Conservation (phyloP, 371 early-diverging fungal genomes). For the Apophysomyces elegans region DNA sequence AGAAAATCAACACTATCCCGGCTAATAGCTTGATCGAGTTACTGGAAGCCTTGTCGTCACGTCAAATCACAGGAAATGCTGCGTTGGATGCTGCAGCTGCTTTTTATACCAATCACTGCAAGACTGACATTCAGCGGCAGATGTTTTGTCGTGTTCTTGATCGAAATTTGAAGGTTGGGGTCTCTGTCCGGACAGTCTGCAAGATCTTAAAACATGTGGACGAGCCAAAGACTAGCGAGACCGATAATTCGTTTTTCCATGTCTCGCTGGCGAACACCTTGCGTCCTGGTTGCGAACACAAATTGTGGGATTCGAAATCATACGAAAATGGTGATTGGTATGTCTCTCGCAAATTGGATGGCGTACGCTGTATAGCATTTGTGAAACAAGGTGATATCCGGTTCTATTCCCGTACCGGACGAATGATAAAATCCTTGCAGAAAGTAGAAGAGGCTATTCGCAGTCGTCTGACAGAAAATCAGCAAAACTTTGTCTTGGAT, state of each 20-base stretch:
- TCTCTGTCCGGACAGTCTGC: slow-evolving; percentile 40
- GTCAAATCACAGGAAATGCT: slow-evolving; percentile 44
- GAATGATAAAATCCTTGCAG: slow-evolving; percentile 37
- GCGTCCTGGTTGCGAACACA: background rate
- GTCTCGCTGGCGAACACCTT: slow-evolving; percentile 47
- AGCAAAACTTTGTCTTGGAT: slow-evolving; percentile 46
- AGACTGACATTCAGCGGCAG: slow-evolving; percentile 28
- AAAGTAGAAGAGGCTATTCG: slow-evolving; percentile 41
- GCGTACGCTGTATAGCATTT: slow-evolving; percentile 57
- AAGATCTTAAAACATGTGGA: slow-evolving; percentile 21
- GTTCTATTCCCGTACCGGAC: slow-evolving; percentile 56
- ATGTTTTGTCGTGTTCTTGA: slow-evolving; percentile 58
- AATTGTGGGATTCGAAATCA: background rate
- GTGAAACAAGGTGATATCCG: slow-evolving; percentile 34
- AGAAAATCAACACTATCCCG: background rate
- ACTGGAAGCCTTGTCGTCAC: slow-evolving; percentile 50
- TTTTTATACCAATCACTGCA: slow-evolving; percentile 36
- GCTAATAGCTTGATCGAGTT: slow-evolving; percentile 23
- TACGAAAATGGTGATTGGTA: slow-evolving; percentile 37
- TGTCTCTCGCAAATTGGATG: slow-evolving; percentile 65
- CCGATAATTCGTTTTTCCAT: slow-evolving; percentile 16
- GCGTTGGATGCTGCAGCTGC: slow-evolving; percentile 44
- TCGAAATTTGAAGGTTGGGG: slow-evolving; percentile 60
- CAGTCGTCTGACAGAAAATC: slow-evolving; percentile 13
- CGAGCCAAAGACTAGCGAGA: slow-evolving; percentile 2